Base-by-base conservation (phyloP, 768 basidiomycete genomes). In the Amanita phalloides region DNA sequence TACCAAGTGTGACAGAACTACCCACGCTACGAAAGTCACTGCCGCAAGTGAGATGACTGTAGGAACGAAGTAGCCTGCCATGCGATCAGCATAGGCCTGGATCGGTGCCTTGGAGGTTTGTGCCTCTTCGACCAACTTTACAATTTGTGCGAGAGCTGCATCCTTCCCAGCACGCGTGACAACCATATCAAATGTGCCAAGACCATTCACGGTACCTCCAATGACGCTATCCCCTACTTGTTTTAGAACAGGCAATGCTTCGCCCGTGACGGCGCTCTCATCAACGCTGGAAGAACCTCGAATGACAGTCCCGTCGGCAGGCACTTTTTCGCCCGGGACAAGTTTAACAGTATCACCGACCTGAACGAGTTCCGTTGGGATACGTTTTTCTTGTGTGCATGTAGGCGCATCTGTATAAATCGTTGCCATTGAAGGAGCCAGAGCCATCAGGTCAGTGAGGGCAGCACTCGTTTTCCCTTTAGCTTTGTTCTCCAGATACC, bases 21-120 rank as follows among this genome's bases (percentile, higher is more conserved):
- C 76, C 96, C 96, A 99, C 0, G 62, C 73, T 43, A 83, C 56
- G 67, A 99, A 92, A 0, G 96, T 98, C 60, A 90, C 33, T 4
- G 77, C 62, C 1, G 91, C 82, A 25, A 98, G 82, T 0, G 81
- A 71, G 60, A 98, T 85, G 60, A 98, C 94, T 26, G 82, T 70
- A 0, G 96, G 96, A 0, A 99, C 94, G 63, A 99, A 98, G 71
- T 85, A 85, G 9, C 96, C 96, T 0, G 96, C 95, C 41, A 96
- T 83, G 49, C 76, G 81, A 67, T 99, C 96, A 3, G 93, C 93
- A 66, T 97, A 96, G 3, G 88, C 90, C 62, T 99, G 96, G 56
- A 99, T 97, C 8, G 96, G 96, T 2, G 96, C 95, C 65, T 98
- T 98, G 53, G 85, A 88, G 3, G 94, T 98, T 68, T 98, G 96